Evolutionary conservation across 371 early-diverging fungal genomes (phyloP), one percentile per base, ranked within the genome.

Genomic region (Circinella minor): DNA sequence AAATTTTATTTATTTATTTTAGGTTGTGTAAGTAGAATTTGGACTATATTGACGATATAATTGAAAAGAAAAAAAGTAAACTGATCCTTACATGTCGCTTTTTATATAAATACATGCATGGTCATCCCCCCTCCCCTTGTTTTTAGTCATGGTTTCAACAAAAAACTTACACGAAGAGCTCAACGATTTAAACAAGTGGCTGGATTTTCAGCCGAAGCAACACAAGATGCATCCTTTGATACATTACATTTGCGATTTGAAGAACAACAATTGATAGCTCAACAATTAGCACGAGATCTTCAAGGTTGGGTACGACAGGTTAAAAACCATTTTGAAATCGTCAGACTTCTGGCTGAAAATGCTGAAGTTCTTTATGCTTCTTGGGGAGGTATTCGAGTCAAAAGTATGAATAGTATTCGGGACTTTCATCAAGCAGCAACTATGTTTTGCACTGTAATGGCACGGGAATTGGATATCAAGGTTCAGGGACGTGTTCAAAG

Each of bases 141-240:
- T 43, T 43, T 18, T 72, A 91, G 91, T 4, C 91, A 91, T 63
- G 92, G 91, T 13, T 85, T 94, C 76, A 90, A 87, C 75, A 94
- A 94, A 71, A 92, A 89, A 67, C 71, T 91, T 37, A 83, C 88
- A 8, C 78, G 93, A 36, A 86, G 69, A 55, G 78, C 73, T 9
- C 77, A 79, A 17, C 74, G 71, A 43, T 68, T 79, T 49, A 72
- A 72, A 36, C 81, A 78, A 62, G 75, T 67, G 18, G 67, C 81
- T 10, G 78, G 80, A 18, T 76, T 79, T 61, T 74, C 83, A 15
- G 66, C 74, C 27, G 83, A 73, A 68, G 76, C 72, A 18, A 90
- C 89, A 4, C 88, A 89, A 43, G 88, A 90, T 74, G 73, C 78
- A 15, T 72, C 81, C 20, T 87, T 85, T 70, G 91, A 92, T 43